A percentile compares a stretch with the other conserved stretches of the same genome.
phyloP scores from a whole-genome alignment of 768 basidiomycete genomes.

The Tulasnella sp. region DNA sequence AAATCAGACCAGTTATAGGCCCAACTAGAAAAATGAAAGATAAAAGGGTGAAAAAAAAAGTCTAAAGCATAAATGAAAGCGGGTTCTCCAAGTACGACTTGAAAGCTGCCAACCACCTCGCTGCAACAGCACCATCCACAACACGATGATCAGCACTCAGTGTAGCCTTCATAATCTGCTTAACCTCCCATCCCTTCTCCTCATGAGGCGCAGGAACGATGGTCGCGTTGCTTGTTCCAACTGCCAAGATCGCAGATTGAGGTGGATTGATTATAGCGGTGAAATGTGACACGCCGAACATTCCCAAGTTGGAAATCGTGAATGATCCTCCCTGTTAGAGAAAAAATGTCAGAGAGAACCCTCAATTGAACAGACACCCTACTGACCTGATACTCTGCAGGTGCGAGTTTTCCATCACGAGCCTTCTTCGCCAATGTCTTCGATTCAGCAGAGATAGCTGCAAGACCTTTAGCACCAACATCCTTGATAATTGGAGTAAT shows the following conservation, averaged over 20 bases:
- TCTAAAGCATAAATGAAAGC: slow-evolving; percentile 86
- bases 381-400: slow-evolving; percentile 85
- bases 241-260: slow-evolving; percentile 93
- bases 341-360: background rate
- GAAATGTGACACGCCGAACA: slow-evolving; percentile 91
- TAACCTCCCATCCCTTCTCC: slow-evolving; percentile 89
- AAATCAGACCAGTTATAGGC: too few relatives aligned
- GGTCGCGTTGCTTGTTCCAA: slow-evolving; percentile 77
- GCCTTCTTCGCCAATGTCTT: slow-evolving; percentile 92
- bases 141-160: slow-evolving; percentile 90
- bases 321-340: slow-evolving; percentile 76
- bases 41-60: slow-evolving; percentile 5
- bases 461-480: slow-evolving; percentile 82
- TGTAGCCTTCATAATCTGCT: slow-evolving; percentile 89
- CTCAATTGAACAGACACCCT: background rate
- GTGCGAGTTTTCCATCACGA: slow-evolving; percentile 89
- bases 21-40: too few relatives aligned
- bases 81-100: slow-evolving; percentile 96
- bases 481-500: slow-evolving; percentile 97
- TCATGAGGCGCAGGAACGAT: slow-evolving; percentile 77
- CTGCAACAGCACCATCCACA: slow-evolving; percentile 92
- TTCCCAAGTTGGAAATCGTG: slow-evolving; percentile 98
- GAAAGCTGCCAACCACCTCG: slow-evolving; percentile 85
- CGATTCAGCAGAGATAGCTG: slow-evolving; percentile 81
- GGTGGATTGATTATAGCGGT: slow-evolving; percentile 99